Base-by-base conservation (phyloP, 331 rosid species). In the Pyracantha coccinea region DNA sequence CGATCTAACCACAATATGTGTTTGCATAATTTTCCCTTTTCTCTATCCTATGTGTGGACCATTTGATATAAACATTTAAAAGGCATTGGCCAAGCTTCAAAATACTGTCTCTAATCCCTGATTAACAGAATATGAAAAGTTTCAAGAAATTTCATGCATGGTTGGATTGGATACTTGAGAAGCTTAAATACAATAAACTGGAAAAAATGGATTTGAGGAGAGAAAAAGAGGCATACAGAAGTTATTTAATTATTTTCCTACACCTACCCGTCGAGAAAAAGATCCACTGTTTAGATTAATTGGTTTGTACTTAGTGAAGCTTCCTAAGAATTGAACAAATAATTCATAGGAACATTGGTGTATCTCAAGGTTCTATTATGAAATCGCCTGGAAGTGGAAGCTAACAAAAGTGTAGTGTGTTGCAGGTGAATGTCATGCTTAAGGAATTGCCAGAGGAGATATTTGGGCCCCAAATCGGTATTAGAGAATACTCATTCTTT, bases 401-500 rank as follows among this genome's bases (percentile, higher is more conserved):
- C 80, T 41, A 23, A 67, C 64, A 74, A 77, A 81, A 59, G 76
- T 68, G 69, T 44, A 45, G 35, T 57, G 74, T 72, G 23, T 31
- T 81, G 77, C 85, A 95, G 99, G 82, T 95, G 77, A 85, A 92
- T 83, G 72, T 86, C 79, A 90, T 95, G 99, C 83, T 90, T 69
- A 77, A 88, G 80, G 88, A 88, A 60, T 81, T 86, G 27, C 86
- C 93, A 23, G 88, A 82, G 89, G 97, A 90, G 31, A 95, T 85
- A 75, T 92, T 86, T 80, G 99, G 99, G 72, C 93, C 96, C 24
- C 68, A 69, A 68, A 90, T 95, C 61, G 75, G 75, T 74, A 77
- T 95, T 53, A 92, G 97, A 79, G 99, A 95, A 79, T 89, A 90
- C 85, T 90, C 99, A 75, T 82, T 95, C 75, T 82, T 95, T 78